phyloP scores from a whole-genome alignment of 192 early-diverging fungal genomes.

The Backusella liffmaniae region DNA sequence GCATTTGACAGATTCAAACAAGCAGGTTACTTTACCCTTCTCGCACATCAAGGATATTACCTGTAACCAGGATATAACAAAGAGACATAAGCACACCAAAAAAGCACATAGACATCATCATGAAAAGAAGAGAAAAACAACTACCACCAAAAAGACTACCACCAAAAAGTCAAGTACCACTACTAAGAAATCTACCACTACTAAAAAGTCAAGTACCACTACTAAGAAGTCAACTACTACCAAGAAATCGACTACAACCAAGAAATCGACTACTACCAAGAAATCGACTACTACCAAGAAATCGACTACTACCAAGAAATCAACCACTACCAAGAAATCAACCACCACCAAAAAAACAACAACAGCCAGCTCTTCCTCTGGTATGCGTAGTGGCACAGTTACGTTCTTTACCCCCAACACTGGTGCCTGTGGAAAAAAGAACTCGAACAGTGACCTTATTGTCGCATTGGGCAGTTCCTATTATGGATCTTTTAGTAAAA shows the following conservation, averaged over 20 bases:
- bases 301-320: not conserved
- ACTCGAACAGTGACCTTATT: slow-evolving; percentile 18
- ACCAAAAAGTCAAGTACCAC: slow-evolving; percentile 1
- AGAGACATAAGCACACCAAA: not conserved
- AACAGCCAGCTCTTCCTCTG: not conserved
- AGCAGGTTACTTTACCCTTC: not conserved
- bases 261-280: not conserved
- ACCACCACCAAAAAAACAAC: not conserved
- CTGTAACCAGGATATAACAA: not conserved
- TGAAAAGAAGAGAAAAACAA: not conserved
- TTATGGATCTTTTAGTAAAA: slow-evolving; percentile 34
- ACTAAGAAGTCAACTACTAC: not conserved
- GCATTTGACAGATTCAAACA: not conserved
- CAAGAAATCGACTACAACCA: not conserved
- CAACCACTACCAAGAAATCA: not conserved
- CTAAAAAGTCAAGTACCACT: not conserved
- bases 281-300: not conserved
- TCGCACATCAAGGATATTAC: not conserved
- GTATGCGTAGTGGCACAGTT: not conserved
- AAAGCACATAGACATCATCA: not conserved
- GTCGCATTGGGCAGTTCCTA: slow-evolving; percentile 18
- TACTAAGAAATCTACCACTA: not conserved
- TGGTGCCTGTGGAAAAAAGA: slow-evolving; percentile 32
- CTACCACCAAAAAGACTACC: not conserved
- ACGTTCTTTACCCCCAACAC: slow-evolving; percentile 29